Evolutionary conservation across 75 land plant genomes (phyloP).

Genomic region (Picea sitchensis): DNA sequence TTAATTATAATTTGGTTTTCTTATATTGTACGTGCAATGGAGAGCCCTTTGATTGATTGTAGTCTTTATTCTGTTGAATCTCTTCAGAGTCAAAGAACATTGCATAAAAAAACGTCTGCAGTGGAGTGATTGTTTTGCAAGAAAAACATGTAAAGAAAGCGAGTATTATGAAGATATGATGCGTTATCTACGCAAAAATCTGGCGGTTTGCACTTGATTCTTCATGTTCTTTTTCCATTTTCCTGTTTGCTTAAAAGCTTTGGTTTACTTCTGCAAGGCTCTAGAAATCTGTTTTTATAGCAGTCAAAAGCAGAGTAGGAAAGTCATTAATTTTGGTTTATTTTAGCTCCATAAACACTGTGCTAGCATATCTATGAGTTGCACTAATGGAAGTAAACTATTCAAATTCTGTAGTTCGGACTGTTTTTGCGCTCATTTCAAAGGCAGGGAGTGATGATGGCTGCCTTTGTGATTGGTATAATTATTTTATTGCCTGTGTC

Average conservation of each 20-base stretch:
- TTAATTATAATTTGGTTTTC: background rate
- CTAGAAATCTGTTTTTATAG: too few relatives aligned
- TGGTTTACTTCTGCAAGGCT: too few relatives aligned
- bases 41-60: constrained; percentile 2
- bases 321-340: background rate
- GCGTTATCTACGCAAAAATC: constrained; percentile 86
- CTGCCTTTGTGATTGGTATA: background rate
- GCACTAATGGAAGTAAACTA: background rate
- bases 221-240: background rate
- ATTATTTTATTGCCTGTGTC: constrained; percentile 4
- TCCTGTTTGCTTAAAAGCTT: background rate
- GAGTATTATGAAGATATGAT: constrained; percentile 99
- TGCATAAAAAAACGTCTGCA: constrained; percentile 87
- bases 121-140: constrained; percentile 93
- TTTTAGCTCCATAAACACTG: background rate
- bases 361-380: background rate
- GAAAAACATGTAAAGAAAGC: constrained; percentile 79
- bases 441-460: background rate
- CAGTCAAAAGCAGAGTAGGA: background rate
- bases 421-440: background rate
- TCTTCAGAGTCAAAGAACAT: constrained; percentile 77
- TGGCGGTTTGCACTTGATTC: constrained; percentile 60
- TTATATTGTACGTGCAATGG: background rate
- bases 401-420: background rate
- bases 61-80: background rate